phyloP scores from a whole-genome alignment of 2,329 filamentous ascomycete species.

The Oidium heveae region DNA sequence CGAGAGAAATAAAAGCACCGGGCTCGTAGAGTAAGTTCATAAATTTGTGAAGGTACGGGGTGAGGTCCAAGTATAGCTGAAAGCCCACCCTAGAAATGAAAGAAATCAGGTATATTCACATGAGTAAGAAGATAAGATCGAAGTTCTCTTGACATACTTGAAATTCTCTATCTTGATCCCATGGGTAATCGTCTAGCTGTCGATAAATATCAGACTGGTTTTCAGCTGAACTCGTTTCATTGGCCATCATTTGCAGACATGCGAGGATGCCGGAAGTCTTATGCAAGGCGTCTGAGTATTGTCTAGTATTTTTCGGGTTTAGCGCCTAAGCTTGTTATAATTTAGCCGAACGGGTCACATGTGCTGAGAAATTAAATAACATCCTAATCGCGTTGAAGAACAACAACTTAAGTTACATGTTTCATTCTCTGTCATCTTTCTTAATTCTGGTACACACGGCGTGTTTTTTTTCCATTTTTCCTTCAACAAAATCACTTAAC shows the following conservation, averaged over 20 bases:
- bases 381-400: too few relatives aligned
- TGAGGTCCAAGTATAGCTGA: slow-evolving; percentile 35
- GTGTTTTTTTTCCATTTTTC: too few relatives aligned
- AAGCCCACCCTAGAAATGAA: slow-evolving; percentile 25
- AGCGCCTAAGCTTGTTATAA: neutral
- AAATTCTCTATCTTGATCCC: slow-evolving; percentile 42
- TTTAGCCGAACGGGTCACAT: neutral
- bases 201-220: slow-evolving; percentile 23
- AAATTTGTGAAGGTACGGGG: slow-evolving; percentile 25
- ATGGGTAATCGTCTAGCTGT: slow-evolving; percentile 39
- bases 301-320: neutral
- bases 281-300: neutral
- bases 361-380: too few relatives aligned
- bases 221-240: slow-evolving; percentile 6
- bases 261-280: neutral
- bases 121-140: neutral
- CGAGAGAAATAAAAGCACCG: slow-evolving; percentile 42
- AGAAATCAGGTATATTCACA: neutral
- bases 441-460: too few relatives aligned
- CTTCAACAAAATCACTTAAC: neutral
- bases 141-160: slow-evolving; percentile 22
- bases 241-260: slow-evolving; percentile 3
- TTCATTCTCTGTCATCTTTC: too few relatives aligned
- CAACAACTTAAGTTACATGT: too few relatives aligned
- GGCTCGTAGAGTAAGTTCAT: slow-evolving; percentile 36